A percentile compares a stretch with the other conserved stretches of the same genome.
These are phyloP conservation scores for Calvatia gigantea DNA, from an alignment of 768 basidiomycete species.

Conservation along the genomic window DNA sequence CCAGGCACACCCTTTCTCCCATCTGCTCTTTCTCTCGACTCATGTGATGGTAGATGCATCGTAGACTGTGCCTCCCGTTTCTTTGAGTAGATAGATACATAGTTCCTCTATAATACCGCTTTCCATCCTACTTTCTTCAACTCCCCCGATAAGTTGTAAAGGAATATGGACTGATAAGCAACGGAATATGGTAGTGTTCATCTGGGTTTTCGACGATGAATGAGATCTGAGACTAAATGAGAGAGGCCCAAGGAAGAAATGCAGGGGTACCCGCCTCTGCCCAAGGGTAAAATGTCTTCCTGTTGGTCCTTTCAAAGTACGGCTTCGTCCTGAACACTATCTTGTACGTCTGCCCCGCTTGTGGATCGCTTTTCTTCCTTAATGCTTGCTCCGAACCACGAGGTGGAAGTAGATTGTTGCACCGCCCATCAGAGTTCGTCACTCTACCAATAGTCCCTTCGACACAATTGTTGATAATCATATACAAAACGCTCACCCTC, in stretches of 20 bases:
- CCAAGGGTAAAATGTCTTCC: slow-evolving; percentile 84
- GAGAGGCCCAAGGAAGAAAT: neutral
- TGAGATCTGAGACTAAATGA: slow-evolving; percentile 52
- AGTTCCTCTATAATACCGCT: slow-evolving; percentile 1
- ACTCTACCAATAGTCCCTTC: slow-evolving; percentile 37
- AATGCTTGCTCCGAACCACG: slow-evolving; percentile 40
- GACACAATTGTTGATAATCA: slow-evolving; percentile 3
- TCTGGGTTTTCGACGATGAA: slow-evolving; percentile 69
- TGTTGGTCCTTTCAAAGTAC: slow-evolving; percentile 66
- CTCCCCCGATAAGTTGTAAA: slow-evolving; percentile 95
- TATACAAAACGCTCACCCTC: slow-evolving; percentile 47
- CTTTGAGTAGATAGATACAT: slow-evolving; percentile 13
- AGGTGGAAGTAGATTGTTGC: slow-evolving; percentile 67
- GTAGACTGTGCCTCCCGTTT: slow-evolving; percentile 26
- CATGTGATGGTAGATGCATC: slow-evolving; percentile 28
- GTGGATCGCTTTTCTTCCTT: slow-evolving; percentile 41
- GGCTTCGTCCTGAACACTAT: slow-evolving; percentile 79
- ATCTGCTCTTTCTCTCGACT: slow-evolving; percentile 23
- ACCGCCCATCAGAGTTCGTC: slow-evolving; percentile 84
- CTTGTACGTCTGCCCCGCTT: slow-evolving; percentile 69
- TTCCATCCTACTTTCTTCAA: slow-evolving; percentile 25
- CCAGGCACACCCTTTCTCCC: slow-evolving; percentile 27
- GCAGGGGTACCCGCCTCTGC: slow-evolving; percentile 62
- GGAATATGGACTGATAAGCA: slow-evolving; percentile 89
- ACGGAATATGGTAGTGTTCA: slow-evolving; percentile 88